Conservation (phyloP, 164 flowering plant genomes). For the Dillenia turbinata region DNA sequence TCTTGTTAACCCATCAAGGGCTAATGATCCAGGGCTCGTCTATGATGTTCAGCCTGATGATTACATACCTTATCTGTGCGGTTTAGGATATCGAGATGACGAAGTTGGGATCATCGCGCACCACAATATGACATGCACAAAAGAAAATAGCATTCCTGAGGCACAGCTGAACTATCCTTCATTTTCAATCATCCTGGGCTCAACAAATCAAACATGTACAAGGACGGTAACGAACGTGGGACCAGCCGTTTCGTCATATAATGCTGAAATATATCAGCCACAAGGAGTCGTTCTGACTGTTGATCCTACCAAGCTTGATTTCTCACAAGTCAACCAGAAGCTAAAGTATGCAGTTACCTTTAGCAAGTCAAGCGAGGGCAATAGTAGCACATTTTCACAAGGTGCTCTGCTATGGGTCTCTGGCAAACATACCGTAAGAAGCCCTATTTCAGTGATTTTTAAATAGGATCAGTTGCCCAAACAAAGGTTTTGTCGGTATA, state of each 20-base stretch:
- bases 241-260: conserved; percentile 14
- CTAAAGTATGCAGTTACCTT: conserved; percentile 22
- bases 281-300: conserved; percentile 16
- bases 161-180: conserved; percentile 51
- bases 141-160: conserved; percentile 17
- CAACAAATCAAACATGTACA: conserved; percentile 14
- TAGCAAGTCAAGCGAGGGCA: neutral
- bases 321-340: conserved; percentile 19
- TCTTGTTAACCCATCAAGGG: conserved; percentile 45
- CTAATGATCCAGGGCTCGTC: conserved; percentile 45
- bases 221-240: conserved; percentile 47
- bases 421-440: conserved; percentile 20
- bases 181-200: conserved; percentile 26
- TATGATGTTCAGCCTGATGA: conserved; percentile 46
- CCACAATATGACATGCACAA: conserved; percentile 20
- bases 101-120: conserved; percentile 25
- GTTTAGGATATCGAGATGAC: conserved; percentile 30
- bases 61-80: conserved; percentile 48
- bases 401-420: conserved; percentile 34
- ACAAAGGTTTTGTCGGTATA: too few relatives aligned
- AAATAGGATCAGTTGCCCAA: neutral
- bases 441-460: conserved; percentile 6
- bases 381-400: conserved; percentile 2
- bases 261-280: neutral
- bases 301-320: conserved; percentile 9